Percentiles rank a stretch among this genome's conserved stretches.
Evolutionary conservation across 345 rosid genomes (phyloP).

Genomic region (Barbarea vulgaris): DNA sequence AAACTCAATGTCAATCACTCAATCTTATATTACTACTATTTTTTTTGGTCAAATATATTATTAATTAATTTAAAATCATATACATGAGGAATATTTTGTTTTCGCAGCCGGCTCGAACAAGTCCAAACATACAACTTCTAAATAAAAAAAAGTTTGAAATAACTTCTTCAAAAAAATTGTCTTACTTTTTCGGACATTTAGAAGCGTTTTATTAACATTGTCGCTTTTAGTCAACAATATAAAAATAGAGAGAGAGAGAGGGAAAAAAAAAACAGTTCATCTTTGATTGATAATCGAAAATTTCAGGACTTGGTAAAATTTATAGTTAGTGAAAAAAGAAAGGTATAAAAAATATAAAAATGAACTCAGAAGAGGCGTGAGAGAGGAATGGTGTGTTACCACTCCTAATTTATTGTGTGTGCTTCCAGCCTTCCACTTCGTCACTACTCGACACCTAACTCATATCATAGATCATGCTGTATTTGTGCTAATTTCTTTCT

Average conservation of each 20-base stretch:
- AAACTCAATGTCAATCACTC: background rate
- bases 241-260: too few relatives aligned
- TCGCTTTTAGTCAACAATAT: background rate
- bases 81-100: background rate
- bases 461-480: slow-evolving; percentile 35
- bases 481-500: background rate
- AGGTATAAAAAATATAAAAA: background rate
- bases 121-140: slow-evolving; percentile 10
- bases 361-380: slow-evolving; percentile 14
- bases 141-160: too few relatives aligned
- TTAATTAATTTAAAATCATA: background rate
- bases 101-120: slow-evolving; percentile 16
- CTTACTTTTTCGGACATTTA: background rate
- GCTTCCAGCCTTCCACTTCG: slow-evolving; percentile 18
- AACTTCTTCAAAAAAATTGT: background rate
- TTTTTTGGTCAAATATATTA: background rate
- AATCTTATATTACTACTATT: background rate
- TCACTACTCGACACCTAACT: slow-evolving; percentile 27
- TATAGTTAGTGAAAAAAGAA: background rate
- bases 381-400: slow-evolving; percentile 37
- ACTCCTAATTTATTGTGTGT: slow-evolving; percentile 26
- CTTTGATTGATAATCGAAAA: background rate
- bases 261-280: too few relatives aligned
- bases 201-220: background rate
- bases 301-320: background rate